phyloP scores from a whole-genome alignment of 768 basidiomycete species.

The Clitopilus hobsonii region DNA sequence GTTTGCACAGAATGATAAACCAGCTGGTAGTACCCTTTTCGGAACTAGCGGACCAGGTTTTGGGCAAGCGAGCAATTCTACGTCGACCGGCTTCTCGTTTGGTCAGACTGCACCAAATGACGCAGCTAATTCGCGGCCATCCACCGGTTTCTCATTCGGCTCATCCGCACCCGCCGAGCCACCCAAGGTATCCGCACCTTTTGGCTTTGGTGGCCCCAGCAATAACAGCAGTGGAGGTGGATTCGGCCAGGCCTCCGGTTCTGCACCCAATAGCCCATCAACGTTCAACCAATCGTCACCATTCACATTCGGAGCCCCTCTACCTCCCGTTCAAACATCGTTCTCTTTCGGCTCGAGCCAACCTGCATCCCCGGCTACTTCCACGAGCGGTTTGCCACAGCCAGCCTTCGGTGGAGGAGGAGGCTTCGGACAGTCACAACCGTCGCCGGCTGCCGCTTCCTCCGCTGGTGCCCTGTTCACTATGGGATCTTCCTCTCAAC shows the following conservation, averaged over 20 bases:
- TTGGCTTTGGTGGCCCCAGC: slow-evolving; percentile 38
- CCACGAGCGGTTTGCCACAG: background rate
- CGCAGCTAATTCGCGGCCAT: slow-evolving; percentile 31
- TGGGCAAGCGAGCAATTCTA: slow-evolving; percentile 5
- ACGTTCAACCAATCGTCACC: slow-evolving; percentile 44
- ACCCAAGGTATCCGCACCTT: slow-evolving; percentile 33
- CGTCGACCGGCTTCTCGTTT: background rate
- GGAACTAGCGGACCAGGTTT: slow-evolving; percentile 28
- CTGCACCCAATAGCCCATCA: slow-evolving; percentile 55
- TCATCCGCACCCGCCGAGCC: slow-evolving; percentile 31
- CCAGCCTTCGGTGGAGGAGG: background rate
- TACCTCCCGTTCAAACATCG: slow-evolving; percentile 26
- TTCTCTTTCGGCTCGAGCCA: slow-evolving; percentile 56
- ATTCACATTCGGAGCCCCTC: slow-evolving; percentile 42
- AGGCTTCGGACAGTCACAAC: slow-evolving; percentile 19
- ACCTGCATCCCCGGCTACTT: slow-evolving; percentile 50
- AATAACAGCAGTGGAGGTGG: slow-evolving; percentile 25
- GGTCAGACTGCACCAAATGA: background rate
- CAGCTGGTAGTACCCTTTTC: slow-evolving; percentile 42
- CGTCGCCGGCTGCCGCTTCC: slow-evolving; percentile 33
- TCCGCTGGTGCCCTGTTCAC: slow-evolving; percentile 47
- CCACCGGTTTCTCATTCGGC: slow-evolving; percentile 46
- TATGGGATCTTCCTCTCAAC: slow-evolving; percentile 52
- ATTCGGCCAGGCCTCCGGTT: slow-evolving; percentile 39
- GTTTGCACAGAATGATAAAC: slow-evolving; percentile 45